Conservation (phyloP, 2,329 filamentous ascomycete genomes). For the Triangularia verruculosa region DNA sequence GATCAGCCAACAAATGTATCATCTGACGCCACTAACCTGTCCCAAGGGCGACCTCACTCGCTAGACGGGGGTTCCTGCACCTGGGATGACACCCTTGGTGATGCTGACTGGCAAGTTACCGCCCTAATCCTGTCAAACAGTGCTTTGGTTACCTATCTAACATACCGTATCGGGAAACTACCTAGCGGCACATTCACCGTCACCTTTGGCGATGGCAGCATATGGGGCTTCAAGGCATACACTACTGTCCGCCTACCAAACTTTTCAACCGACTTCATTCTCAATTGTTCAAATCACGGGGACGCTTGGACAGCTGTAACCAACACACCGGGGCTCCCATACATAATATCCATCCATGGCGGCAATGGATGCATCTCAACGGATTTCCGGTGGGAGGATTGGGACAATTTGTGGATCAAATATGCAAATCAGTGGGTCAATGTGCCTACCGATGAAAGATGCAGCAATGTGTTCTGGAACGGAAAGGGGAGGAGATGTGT, state of each 20-base stretch:
- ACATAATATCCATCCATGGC: slow-evolving; percentile 31
- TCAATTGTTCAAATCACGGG: background rate
- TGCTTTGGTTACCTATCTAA: too few relatives aligned
- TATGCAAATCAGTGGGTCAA: slow-evolving; percentile 3
- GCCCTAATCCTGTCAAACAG: too few relatives aligned
- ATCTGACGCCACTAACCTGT: background rate
- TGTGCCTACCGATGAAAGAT: background rate
- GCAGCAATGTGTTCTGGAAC: background rate
- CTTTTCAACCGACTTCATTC: background rate
- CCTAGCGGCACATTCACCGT: background rate
- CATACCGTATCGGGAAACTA: too few relatives aligned
- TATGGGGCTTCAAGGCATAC: background rate
- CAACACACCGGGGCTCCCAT: background rate
- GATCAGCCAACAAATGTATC: background rate
- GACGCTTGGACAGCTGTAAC: background rate
- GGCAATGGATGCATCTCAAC: background rate
- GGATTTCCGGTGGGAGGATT: background rate
- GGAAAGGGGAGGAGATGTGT: background rate
- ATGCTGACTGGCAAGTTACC: background rate
- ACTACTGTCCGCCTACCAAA: background rate
- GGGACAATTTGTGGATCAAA: slow-evolving; percentile 6
- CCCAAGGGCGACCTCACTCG: background rate
- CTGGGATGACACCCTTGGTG: background rate
- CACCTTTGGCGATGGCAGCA: background rate
- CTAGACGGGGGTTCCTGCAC: background rate